Conservation (phyloP, 345 rosid genomes). For the Camelina hispida region DNA sequence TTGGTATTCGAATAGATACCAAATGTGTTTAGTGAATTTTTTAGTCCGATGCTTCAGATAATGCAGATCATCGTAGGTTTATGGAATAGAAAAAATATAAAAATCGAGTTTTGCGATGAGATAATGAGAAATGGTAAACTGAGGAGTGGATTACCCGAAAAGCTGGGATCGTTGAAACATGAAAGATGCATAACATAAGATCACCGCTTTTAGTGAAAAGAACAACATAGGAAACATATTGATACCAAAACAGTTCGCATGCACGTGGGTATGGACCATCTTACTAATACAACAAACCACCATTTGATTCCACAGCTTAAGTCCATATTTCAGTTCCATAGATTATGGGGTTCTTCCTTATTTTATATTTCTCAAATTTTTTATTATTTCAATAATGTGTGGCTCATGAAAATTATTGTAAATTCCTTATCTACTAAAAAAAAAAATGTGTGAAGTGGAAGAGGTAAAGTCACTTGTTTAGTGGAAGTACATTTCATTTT, state of each 20-base stretch:
- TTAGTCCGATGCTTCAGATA: not conserved
- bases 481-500: slow-evolving; percentile 34
- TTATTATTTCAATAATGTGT: not conserved
- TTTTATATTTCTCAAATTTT: not conserved
- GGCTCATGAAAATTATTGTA: slow-evolving; percentile 13
- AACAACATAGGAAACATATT: slow-evolving; percentile 16
- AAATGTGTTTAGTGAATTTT: no score
- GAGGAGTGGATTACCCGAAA: slow-evolving; percentile 28
- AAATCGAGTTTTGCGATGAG: not conserved
- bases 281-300: not conserved
- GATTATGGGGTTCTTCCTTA: slow-evolving; percentile 23
- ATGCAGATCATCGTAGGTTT: not conserved
- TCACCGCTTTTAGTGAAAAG: slow-evolving; percentile 26
- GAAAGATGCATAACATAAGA: not conserved
- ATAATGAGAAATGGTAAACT: not conserved
- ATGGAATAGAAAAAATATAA: not conserved
- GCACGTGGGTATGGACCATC: slow-evolving; percentile 42
- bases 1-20: no score
- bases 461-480: slow-evolving; percentile 40
- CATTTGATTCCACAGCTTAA: not conserved
- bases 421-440: not conserved
- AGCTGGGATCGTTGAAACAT: slow-evolving; percentile 24
- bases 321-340: slow-evolving; percentile 15
- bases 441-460: slow-evolving; percentile 27
- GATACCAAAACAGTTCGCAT: slow-evolving; percentile 29